Evolutionary conservation across 352 stramenopile species (phyloP), one percentile per base, ranked within the genome.

Genomic region (Phytophthora hibernalis): DNA sequence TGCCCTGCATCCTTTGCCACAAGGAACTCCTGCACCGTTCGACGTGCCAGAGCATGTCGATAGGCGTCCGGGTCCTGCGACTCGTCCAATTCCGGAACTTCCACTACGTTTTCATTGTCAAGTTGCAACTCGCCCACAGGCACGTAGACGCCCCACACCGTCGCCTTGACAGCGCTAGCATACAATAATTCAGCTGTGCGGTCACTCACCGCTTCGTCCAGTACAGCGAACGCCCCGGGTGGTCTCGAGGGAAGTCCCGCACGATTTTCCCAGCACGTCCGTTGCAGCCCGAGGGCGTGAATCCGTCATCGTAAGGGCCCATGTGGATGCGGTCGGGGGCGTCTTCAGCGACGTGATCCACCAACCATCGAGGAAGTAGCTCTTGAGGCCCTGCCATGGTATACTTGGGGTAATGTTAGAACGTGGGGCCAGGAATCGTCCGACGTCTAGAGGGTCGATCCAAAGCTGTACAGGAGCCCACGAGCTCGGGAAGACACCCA

Each of bases 91-190:
- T 56, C 47, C 28, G 22, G 55, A 26, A 44, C 8, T 20, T 62
- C 59, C n/a, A 13, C 8, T n/a, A 31, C 31, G 5, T 26, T 21
- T 22, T 21, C 28, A 28, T 63, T 54, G 42, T 65, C 24, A 3
- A 67, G 20, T n/a, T 62, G 44, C 28, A 87, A 54, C 28, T 79
- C 68, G 18, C 26, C 26, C 8, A 62, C 64, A 22, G 67, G 53
- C 40, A 93, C 77, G 61, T 89, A 93, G 3, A 91, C 80, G 42
- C 85, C 82, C 82, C 85, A 93, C 5, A 91, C 80, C 11, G 61
- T 89, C 24, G 77, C 72, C 18, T 71, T 74, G 11, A 83, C 76
- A 3, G 82, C 85, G 64, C 80, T 91, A 18, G 61, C 57, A 65
- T 90, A 91, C 37, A 93, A 48, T 26, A 76, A 21, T 45, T 86